Evolutionary conservation across 257 asterid genomes (phyloP), one percentile per base, ranked within the genome.

Genomic region (Echium plantagineum): DNA sequence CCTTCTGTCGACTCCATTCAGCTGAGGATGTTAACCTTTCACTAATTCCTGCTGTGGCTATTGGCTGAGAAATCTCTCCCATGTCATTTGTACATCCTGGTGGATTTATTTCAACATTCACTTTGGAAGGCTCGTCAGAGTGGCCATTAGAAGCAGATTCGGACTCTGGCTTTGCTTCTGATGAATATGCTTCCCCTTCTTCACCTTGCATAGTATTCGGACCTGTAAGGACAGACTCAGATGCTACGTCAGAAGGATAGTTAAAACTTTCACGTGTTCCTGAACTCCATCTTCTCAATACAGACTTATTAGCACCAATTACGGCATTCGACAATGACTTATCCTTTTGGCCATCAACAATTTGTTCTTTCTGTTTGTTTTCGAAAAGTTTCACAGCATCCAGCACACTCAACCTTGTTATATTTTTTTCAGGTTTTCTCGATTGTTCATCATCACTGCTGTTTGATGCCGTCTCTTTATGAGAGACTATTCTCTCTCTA

Each of bases 201-300:
- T 22, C 58, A 52, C 49, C 61, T 64, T 69, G 82, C 52, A 60
- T 62, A 64, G 65, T 58, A 66, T 72, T 54, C 58, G 65, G 72
- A 73, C 53, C 63, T 66, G 67, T 72, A 22, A 72, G 26, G 66
- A 22, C 81, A 67, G 73, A 55, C 66, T 73, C 86, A 58, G 74
- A 21, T 28, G 21, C 68, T 70, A 61, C 59, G 66, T 71, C 84
- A 57, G 67, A 71, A 49, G 77, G 69, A 60, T 62, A 59, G 49
- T 42, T 74, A 16, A 72, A 70, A 52, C 66, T 75, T 66, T 83
- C 91, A 51, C 93, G 78, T 61, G 77, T 72, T 55, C 96, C 94
- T 18, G 95, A 69, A 69, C 97, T 94, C 99, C 99, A 94, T 79
- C 99, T 84, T 77, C 99, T 84, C 73, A 94, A 72, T 18, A 94